Evolutionary conservation across 257 asterid species (phyloP).

Genomic region (Henckelia pumila): DNA sequence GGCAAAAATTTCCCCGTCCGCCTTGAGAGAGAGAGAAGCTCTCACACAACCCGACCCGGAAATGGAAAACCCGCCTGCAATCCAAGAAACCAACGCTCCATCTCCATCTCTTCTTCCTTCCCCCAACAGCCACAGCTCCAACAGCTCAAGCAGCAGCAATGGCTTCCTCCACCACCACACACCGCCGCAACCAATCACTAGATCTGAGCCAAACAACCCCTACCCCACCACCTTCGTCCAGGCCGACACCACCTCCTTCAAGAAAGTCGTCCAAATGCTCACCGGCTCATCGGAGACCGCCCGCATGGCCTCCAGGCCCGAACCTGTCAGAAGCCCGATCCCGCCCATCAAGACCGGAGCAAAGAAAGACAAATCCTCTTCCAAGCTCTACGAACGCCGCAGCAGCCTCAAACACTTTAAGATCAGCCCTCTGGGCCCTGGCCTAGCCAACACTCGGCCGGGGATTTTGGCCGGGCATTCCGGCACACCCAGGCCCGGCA

Average conservation of each 20-base stretch:
- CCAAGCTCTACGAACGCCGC: conserved; percentile 79
- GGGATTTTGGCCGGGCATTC: conserved; percentile 36
- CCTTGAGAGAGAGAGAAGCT: neutral
- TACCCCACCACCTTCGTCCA: conserved; percentile 95
- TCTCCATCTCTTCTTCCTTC: neutral
- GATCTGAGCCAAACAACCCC: conserved; percentile 87
- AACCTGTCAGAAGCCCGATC: conserved; percentile 45
- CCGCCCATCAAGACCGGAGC: conserved; percentile 73
- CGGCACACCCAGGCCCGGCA: conserved; percentile 59
- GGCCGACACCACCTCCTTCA: conserved; percentile 53
- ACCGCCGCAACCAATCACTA: conserved; percentile 26
- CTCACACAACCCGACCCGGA: neutral
- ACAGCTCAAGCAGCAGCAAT: conserved; percentile 31
- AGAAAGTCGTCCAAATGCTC: conserved; percentile 56
- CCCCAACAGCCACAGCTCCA: conserved; percentile 29
- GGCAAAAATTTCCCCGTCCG: neutral
- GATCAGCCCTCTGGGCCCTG: conserved; percentile 67
- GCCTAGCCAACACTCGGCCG: conserved; percentile 35
- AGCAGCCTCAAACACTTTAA: conserved; percentile 79
- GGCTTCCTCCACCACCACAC: conserved; percentile 19
- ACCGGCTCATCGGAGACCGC: conserved; percentile 49
- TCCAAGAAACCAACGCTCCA: neutral
- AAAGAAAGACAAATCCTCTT: conserved; percentile 60
- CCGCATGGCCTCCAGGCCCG: conserved; percentile 36
- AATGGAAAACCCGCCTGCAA: neutral